Conservation (phyloP, 768 basidiomycete species). For the Serendipita sp. region DNA sequence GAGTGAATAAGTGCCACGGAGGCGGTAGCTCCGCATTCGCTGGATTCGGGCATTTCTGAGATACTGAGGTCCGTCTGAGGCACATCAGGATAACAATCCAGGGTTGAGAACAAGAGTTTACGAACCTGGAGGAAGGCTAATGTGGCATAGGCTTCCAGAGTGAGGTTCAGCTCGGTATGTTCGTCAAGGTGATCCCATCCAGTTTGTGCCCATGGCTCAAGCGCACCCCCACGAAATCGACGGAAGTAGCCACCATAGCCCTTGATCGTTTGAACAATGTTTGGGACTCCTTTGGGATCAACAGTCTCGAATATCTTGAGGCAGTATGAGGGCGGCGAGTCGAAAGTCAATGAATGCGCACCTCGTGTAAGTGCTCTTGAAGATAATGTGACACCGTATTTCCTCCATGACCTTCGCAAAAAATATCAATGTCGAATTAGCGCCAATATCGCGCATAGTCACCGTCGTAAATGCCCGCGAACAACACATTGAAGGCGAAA, state of each 20-base stretch:
- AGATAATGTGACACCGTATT: slow-evolving; percentile 78
- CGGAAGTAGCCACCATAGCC: slow-evolving; percentile 83
- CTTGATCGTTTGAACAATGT: slow-evolving; percentile 60
- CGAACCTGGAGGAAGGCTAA: slow-evolving; percentile 74
- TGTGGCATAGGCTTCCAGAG: slow-evolving; percentile 69
- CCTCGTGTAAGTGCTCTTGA: slow-evolving; percentile 62
- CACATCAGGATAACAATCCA: slow-evolving; percentile 9
- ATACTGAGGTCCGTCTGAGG: slow-evolving; percentile 61
- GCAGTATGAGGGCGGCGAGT: no score
- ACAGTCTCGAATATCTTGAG: slow-evolving; percentile 58
- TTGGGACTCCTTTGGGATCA: slow-evolving; percentile 53
- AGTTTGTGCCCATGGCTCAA: slow-evolving; percentile 45
- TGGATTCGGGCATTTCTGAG: slow-evolving; percentile 50
- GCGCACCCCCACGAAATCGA: slow-evolving; percentile 66
- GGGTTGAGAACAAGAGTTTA: slow-evolving; percentile 6
- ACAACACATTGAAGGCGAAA: slow-evolving; percentile 55
- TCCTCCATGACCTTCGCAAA: slow-evolving; percentile 56
- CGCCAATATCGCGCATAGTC: background rate
- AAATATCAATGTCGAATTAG: background rate
- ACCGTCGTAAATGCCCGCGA: slow-evolving; percentile 85
- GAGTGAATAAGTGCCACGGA: slow-evolving; percentile 86
- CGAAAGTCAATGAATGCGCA: no score
- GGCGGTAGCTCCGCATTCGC: slow-evolving; percentile 76
- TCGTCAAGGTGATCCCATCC: slow-evolving; percentile 17
- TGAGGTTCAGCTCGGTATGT: slow-evolving; percentile 36